Base-by-base conservation (phyloP, 2,329 filamentous ascomycete genomes). In the Diaporthe velutina region DNA sequence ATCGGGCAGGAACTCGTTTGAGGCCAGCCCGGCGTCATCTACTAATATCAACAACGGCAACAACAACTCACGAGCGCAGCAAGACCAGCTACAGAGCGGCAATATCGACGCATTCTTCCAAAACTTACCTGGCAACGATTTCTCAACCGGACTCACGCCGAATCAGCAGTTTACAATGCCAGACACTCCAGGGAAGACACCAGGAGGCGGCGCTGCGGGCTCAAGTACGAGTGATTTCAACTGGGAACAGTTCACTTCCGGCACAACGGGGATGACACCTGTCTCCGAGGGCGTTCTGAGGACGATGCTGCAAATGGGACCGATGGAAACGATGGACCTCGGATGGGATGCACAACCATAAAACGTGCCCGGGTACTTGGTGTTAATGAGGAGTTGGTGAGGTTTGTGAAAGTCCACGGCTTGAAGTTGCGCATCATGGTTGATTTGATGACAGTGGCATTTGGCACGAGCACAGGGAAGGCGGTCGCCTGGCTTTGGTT, bases 241-340 rank as follows among this genome's bases (percentile, higher is more conserved):
- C 25, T 76, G 75, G 75, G 75, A 76, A n/a, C 73, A 52, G 45
- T 73, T 76, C n/a, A 71, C 70, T 8, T 48, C 57, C 50, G 83
- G 82, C 28, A 84, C 87, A 70, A 81, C 84, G 25, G 87, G 85
- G 12, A 88, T 91, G 83, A 88, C 88, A 28, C 88, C 88, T 7
- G 87, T 90, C 19, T 87, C 89, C 0, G 90, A 92, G 66, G 89
- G 90, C 0, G 86, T 92, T 57, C 81, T 92, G 61, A 84, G 88
- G 74, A 87, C 89, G 12, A 82, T 92, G 73, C 90, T 91, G 87
- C 88, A 87, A 72, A 87, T 91, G 83, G 88, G 88, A 10, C 85
- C 89, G 0, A 90, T 92, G 86, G 90, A 92, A 77, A 87, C 87
- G 15, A 90, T 92, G 88, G 90, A 90, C 77, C 82, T 83, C 52